Percentiles rank a stretch among this genome's conserved stretches.
Conservation (phyloP, 768 basidiomycete species). For the Mrakia frigida region DNA sequence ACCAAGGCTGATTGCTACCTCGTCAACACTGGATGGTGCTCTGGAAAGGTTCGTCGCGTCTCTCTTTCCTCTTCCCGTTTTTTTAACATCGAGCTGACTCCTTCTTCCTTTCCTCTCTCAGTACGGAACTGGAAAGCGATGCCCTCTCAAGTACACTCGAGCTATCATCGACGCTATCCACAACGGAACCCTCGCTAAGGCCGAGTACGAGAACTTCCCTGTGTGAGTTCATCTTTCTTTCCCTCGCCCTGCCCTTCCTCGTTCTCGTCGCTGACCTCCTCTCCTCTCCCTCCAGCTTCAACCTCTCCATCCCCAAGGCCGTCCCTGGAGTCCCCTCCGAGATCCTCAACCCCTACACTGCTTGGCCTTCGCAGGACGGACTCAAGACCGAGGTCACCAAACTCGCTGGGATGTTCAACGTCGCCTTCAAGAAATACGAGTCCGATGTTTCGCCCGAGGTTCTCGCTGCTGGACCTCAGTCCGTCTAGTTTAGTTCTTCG, state of each 20-base stretch:
- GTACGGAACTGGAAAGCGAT: conserved; percentile 87
- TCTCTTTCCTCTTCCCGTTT: background rate
- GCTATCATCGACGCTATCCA: conserved; percentile 96
- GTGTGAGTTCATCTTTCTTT: conserved; percentile 1
- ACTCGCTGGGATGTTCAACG: conserved; percentile 58
- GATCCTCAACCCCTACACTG: conserved; percentile 77
- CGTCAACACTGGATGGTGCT: conserved; percentile 87
- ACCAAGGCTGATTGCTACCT: conserved; percentile 92
- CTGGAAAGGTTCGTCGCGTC: conserved; percentile 56
- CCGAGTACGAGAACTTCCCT: conserved; percentile 74
- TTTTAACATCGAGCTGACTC: background rate
- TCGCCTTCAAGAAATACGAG: conserved; percentile 89
- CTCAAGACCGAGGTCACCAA: conserved; percentile 84
- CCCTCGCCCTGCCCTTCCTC: background rate
- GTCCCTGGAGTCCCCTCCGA: conserved; percentile 85
- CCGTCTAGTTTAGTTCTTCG: background rate
- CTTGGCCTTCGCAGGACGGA: conserved; percentile 83
- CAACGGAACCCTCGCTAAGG: conserved; percentile 79
- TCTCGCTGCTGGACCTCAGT: conserved; percentile 66
- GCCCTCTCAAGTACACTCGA: conserved; percentile 92
- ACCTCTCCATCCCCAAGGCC: conserved; percentile 72
- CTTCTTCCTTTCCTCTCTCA: background rate
- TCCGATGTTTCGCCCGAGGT: conserved; percentile 76
- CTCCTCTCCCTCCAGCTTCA: conserved; percentile 54
- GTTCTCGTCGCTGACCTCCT: background rate